phyloP scores from a whole-genome alignment of 495 filamentous ascomycete genomes.

The Bathelium albidoporum region DNA sequence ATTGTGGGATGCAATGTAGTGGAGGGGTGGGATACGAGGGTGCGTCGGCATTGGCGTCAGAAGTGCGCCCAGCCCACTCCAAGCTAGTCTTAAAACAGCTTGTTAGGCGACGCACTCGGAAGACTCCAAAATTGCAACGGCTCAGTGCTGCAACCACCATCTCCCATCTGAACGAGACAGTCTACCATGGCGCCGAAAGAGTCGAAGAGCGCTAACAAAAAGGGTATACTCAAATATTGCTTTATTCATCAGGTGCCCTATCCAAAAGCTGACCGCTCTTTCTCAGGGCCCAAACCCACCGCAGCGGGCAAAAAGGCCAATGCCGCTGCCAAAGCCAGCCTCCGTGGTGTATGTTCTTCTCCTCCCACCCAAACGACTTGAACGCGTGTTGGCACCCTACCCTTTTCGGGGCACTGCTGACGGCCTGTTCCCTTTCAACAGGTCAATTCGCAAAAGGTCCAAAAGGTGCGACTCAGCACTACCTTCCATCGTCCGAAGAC shows the following conservation, averaged over 20 bases:
- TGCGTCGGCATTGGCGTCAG: not conserved
- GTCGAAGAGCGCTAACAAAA: slow-evolving; percentile 30
- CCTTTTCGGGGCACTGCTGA: slow-evolving; percentile 28
- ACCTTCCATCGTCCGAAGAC: slow-evolving; percentile 98
- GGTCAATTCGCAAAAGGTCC: slow-evolving; percentile 72
- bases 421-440: slow-evolving; percentile 38
- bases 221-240: slow-evolving; percentile 43
- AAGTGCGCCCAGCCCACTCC: too few relatives aligned
- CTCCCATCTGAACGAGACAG: slow-evolving; percentile 3
- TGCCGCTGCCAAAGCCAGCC: slow-evolving; percentile 84
- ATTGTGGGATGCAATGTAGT: not conserved
- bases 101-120: slow-evolving; percentile 16
- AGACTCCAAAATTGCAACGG: slow-evolving; percentile 9
- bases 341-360: slow-evolving; percentile 63
- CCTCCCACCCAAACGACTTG: slow-evolving; percentile 10
- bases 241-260: not conserved
- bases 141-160: not conserved
- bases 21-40: not conserved
- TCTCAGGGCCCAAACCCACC: slow-evolving; percentile 48
- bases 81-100: slow-evolving; percentile 13
- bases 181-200: slow-evolving; percentile 62
- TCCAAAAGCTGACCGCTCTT: slow-evolving; percentile 19
- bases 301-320: slow-evolving; percentile 66
- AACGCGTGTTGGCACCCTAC: slow-evolving; percentile 35
- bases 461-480: slow-evolving; percentile 83